Conservation (phyloP, 257 asterid species). For the Voacanga thouarsii region DNA sequence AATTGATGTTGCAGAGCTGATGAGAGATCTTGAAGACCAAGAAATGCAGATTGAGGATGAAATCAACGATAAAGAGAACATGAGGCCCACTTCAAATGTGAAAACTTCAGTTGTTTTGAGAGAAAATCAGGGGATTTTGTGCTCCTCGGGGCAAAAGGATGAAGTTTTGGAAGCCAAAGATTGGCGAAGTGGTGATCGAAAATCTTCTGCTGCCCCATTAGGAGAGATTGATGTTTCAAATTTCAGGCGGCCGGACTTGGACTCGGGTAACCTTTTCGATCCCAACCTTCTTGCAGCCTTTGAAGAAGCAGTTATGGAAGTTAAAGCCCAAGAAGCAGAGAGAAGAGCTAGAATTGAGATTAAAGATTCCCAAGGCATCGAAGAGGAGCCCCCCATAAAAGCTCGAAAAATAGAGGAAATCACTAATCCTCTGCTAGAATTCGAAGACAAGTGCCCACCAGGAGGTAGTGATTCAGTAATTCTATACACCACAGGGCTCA, state of each 20-base stretch:
- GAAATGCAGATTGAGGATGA: slow-evolving; percentile 37
- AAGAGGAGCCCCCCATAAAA: slow-evolving; percentile 54
- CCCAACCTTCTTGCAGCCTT: slow-evolving; percentile 69
- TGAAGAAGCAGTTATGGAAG: slow-evolving; percentile 61
- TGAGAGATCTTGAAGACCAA: slow-evolving; percentile 68
- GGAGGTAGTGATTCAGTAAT: slow-evolving; percentile 65
- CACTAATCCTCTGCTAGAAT: slow-evolving; percentile 40
- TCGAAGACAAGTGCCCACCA: slow-evolving; percentile 71
- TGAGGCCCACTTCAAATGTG: slow-evolving; percentile 25
- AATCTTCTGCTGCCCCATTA: slow-evolving; percentile 22
- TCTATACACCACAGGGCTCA: slow-evolving; percentile 80
- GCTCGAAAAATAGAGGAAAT: slow-evolving; percentile 38
- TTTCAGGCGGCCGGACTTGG: slow-evolving; percentile 62
- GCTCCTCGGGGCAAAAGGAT: slow-evolving; percentile 21
- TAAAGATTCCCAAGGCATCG: slow-evolving; percentile 20
- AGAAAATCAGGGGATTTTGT: slow-evolving; percentile 16
- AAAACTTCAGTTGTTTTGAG: neutral
- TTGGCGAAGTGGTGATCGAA: slow-evolving; percentile 2
- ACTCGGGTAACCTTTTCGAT: slow-evolving; percentile 64
- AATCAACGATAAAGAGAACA: slow-evolving; percentile 59
- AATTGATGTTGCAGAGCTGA: slow-evolving; percentile 61
- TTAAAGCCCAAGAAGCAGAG: slow-evolving; percentile 57
- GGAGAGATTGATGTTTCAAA: slow-evolving; percentile 36
- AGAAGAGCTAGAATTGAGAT: slow-evolving; percentile 35
- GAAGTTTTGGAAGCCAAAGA: slow-evolving; percentile 25